Conservation (phyloP, 2,329 filamentous ascomycete genomes). For the Bertia moriformis region DNA sequence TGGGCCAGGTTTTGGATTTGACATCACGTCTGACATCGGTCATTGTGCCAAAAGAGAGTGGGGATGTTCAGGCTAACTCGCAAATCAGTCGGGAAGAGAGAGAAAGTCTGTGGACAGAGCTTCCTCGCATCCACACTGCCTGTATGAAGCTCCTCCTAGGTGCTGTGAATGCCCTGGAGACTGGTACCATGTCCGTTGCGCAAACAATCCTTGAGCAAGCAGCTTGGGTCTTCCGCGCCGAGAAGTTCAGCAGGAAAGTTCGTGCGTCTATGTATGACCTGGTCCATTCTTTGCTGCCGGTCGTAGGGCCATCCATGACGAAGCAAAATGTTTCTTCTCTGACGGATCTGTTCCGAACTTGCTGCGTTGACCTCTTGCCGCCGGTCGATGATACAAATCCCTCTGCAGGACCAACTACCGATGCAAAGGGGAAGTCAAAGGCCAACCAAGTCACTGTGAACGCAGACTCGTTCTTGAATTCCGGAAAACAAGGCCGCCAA, state of each 20-base stretch:
- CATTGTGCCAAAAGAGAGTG: conserved; percentile 22
- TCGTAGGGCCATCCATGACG: not conserved
- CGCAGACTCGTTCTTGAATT: conserved; percentile 31
- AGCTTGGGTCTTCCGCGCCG: conserved; percentile 34
- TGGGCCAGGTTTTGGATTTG: conserved; percentile 35
- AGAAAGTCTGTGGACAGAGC: conserved; percentile 36
- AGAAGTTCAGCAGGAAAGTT: conserved; percentile 12
- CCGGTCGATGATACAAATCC: conserved; percentile 5
- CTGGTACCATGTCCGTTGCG: conserved; percentile 22
- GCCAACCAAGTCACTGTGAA: conserved; percentile 15
- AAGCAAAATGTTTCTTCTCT: not conserved
- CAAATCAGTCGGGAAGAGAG: conserved; percentile 43
- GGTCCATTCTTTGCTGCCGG: not conserved
- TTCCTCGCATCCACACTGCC: conserved; percentile 38
- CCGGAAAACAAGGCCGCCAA: conserved; percentile 10
- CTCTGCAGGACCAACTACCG: conserved; percentile 5
- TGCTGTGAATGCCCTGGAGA: conserved; percentile 25
- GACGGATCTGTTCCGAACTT: not conserved
- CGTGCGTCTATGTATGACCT: not conserved
- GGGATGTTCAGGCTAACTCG: conserved; percentile 25
- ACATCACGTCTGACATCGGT: conserved; percentile 36
- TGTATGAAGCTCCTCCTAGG: conserved; percentile 29
- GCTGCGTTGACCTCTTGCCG: not conserved
- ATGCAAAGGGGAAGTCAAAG: conserved; percentile 11
- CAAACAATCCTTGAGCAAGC: conserved; percentile 34